Evolutionary conservation across 306 rosid genomes (phyloP).

Genomic region (Prinsepia uniflora): DNA sequence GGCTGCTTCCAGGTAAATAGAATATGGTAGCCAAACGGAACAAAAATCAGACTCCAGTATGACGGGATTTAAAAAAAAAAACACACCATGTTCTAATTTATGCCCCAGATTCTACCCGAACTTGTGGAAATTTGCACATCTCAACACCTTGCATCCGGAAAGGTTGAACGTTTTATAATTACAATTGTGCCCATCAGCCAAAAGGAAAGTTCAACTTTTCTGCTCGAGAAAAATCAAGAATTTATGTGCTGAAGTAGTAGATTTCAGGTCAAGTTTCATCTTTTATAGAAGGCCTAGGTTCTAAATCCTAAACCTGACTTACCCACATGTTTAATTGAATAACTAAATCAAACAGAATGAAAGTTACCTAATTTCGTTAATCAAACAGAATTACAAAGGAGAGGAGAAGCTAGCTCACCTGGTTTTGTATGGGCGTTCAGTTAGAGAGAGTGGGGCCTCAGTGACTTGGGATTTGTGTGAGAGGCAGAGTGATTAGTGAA

Average conservation of each 20-base stretch:
- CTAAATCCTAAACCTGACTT: background rate
- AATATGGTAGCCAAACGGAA: background rate
- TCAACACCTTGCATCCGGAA: background rate
- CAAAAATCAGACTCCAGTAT: background rate
- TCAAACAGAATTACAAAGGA: background rate
- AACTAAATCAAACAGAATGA: background rate
- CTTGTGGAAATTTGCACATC: background rate
- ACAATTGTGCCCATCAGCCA: background rate
- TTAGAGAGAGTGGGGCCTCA: background rate
- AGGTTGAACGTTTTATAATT: background rate
- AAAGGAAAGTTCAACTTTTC: background rate
- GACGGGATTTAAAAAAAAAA: background rate
- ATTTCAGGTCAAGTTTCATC: no score
- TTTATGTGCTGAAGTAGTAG: background rate
- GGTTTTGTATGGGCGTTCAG: background rate
- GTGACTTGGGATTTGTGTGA: background rate
- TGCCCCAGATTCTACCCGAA: background rate
- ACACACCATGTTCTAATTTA: background rate
- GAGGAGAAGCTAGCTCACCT: slow-evolving; percentile 4
- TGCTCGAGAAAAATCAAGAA: background rate
- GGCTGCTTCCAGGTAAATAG: background rate
- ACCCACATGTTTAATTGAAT: background rate
- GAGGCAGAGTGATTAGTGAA: background rate
- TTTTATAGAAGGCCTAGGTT: background rate
- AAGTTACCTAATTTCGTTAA: background rate